Evolutionary conservation across 1,284 basidiomycete species (phyloP).

Genomic region (Trametes hirsuta): DNA sequence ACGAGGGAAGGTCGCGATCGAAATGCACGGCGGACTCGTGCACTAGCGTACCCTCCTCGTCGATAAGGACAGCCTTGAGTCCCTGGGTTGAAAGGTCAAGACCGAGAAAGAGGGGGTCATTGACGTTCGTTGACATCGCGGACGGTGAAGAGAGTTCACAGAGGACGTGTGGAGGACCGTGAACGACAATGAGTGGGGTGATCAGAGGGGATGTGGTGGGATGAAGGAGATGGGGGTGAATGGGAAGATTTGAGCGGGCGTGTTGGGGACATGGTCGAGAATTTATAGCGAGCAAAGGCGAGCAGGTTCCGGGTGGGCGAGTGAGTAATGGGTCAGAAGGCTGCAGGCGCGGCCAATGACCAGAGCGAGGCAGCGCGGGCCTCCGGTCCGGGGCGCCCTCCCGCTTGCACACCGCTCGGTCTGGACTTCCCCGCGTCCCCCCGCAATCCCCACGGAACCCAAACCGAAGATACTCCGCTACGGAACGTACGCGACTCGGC

Average conservation of each 20-base stretch:
- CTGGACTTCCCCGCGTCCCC: conserved; percentile 11
- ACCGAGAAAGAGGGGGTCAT: conserved; percentile 72
- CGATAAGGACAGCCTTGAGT: conserved; percentile 77
- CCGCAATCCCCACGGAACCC: conserved; percentile 17
- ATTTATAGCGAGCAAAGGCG: conserved; percentile 16
- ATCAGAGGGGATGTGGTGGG: neutral
- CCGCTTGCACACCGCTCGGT: neutral
- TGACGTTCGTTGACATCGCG: conserved; percentile 11
- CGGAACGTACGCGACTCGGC: neutral
- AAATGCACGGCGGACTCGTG: conserved; percentile 81
- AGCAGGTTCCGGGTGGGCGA: neutral
- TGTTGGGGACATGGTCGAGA: neutral
- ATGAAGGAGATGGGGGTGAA: neutral
- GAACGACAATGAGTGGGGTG: neutral
- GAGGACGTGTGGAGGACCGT: neutral
- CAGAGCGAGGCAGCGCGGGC: neutral
- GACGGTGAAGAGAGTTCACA: neutral
- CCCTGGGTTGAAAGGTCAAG: conserved; percentile 90
- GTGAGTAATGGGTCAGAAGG: neutral
- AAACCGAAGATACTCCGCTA: conserved; percentile 7
- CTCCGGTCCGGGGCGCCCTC: conserved; percentile 6
- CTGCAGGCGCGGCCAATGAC: conserved; percentile 3
- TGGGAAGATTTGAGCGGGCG: neutral
- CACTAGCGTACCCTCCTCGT: conserved; percentile 61
- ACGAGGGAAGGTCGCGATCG: conserved; percentile 77